Conservation (phyloP, 257 asterid species). For the Lavandula angustifolia region DNA sequence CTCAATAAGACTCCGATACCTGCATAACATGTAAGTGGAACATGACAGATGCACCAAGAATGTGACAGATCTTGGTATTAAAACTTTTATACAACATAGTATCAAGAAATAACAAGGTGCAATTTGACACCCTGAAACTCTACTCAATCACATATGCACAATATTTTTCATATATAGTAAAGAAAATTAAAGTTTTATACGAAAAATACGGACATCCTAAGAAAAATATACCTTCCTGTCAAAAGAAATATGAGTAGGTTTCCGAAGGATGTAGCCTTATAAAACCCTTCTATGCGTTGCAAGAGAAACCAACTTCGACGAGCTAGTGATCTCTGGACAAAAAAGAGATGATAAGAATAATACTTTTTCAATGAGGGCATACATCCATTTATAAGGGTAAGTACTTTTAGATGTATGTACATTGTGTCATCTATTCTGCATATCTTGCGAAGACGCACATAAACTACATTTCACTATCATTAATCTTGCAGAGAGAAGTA, state of each 20-base stretch:
- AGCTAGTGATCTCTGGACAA: conserved; percentile 72
- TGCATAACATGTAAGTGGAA: conserved; percentile 36
- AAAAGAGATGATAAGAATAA: conserved; percentile 21
- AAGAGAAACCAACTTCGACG: conserved; percentile 80
- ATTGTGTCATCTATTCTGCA: not conserved
- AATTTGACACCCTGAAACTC: conserved; percentile 12
- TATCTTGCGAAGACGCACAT: not conserved
- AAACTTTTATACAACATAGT: not conserved
- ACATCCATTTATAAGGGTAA: conserved; percentile 15
- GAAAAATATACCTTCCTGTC: conserved; percentile 73
- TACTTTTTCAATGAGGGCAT: not conserved
- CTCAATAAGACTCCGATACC: conserved; percentile 90
- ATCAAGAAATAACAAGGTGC: not conserved
- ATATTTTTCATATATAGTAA: conserved; percentile 9
- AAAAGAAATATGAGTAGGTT: conserved; percentile 87
- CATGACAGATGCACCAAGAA: not conserved
- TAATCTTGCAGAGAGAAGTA: conserved; percentile 14
- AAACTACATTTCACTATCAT: not conserved
- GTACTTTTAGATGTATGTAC: not conserved
- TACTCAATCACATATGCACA: conserved; percentile 8
- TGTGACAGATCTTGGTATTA: not conserved
- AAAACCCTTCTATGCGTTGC: conserved; percentile 83
- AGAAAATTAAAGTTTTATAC: not conserved
- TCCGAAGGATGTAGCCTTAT: conserved; percentile 88
- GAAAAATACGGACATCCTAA: not conserved